phyloP scores from a whole-genome alignment of 805 yeast genomes.

The Suhomyces kilbournensis region DNA sequence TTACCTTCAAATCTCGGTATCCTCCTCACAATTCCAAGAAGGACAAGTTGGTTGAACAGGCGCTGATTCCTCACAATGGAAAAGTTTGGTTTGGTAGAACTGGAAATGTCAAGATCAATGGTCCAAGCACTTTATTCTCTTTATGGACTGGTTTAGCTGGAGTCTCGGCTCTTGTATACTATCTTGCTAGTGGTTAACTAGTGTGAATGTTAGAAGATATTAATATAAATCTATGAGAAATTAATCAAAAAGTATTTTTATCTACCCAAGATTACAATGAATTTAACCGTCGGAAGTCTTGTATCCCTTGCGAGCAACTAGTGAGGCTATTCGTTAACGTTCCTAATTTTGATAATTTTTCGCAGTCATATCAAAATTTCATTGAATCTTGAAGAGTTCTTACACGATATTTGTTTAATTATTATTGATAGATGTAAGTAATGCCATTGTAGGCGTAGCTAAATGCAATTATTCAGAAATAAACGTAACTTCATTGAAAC shows the following conservation, averaged over 20 bases:
- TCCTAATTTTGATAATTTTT: no score
- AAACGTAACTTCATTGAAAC: constrained; percentile 79
- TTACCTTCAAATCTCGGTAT: constrained; percentile 56
- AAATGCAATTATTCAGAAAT: constrained; percentile 43
- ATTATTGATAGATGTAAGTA: no score
- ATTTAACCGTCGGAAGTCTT: no score
- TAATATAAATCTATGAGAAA: no score
- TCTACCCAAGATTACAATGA: no score
- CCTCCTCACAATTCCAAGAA: constrained; percentile 54
- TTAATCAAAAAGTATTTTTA: no score
- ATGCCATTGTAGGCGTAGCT: neutral
- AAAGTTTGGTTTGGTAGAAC: constrained; percentile 38
- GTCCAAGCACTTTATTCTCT: constrained; percentile 33
- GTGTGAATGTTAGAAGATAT: no score
- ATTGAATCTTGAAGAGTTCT: no score
- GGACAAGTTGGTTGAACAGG: constrained; percentile 20
- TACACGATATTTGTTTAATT: no score
- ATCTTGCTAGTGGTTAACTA: constrained; percentile 4
- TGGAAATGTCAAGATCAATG: constrained; percentile 32
- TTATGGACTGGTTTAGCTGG: constrained; percentile 33
- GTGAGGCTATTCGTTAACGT: no score
- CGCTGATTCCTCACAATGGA: constrained; percentile 29
- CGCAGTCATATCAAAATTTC: no score
- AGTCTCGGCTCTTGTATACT: constrained; percentile 24
- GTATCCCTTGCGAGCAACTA: no score